Evolutionary conservation across 495 filamentous ascomycete genomes (phyloP), one percentile per base, ranked within the genome.

Genomic region (Xylaria curta): DNA sequence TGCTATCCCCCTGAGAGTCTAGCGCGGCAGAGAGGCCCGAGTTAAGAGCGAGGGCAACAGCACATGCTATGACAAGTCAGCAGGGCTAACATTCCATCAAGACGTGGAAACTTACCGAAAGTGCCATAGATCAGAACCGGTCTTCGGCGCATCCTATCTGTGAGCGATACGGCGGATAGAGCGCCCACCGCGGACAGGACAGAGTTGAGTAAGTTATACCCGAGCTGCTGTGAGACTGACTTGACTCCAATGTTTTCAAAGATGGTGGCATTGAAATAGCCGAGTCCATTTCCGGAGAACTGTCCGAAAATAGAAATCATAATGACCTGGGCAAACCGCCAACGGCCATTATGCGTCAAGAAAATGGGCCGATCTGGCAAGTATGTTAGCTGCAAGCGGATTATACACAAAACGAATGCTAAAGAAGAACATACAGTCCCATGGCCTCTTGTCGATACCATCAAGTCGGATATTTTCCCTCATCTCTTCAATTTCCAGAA

Each of bases 401-500:
- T 28, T 21, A 44, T 42, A 28, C 21, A 42, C 12, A 28, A 6
- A 24, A 44, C 4, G 24, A 17, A 63, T 28, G 10, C 26, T 24
- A 31, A 8, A n/a, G 17, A 26, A 26, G 2, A 21, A 62, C 76
- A 71, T 78, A 84, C 80, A 84, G 54, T 83, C 81, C 81, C 80
- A 85, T 63, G 79, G 81, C n/a, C 65, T 68, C 75, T 87, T 87
- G 76, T 89, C 87, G 49, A 89, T 83, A 66, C 86, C 87, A 70
- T 89, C 87, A 19, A 82, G 72, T 7, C 78, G 79, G 66, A 91
- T 88, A 66, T 82, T 83, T n/a, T 90, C 87, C 51, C 80, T 81
- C 83, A 89, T 89, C 82, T 90, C 89, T 31, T 87, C 83, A 8
- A 87, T 73, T 73, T 91, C 86, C 19, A 89, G 83, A 38, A 78